These are phyloP conservation scores for Kwoniella sp. DNA, from an alignment of 768 basidiomycete genomes.

Conservation along the genomic window DNA sequence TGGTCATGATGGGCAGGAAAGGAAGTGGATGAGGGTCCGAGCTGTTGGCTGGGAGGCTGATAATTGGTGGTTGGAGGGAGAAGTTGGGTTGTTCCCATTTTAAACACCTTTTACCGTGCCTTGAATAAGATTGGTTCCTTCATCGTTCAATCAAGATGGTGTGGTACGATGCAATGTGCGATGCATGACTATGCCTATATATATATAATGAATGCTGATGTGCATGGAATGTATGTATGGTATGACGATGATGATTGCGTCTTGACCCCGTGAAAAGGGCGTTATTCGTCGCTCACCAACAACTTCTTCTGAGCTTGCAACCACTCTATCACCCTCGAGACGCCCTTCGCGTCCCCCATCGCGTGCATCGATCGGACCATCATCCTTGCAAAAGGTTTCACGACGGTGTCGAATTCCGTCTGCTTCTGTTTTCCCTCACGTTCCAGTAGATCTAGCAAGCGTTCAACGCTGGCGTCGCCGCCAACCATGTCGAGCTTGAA, in stretches of 20 bases:
- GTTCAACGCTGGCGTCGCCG: not conserved
- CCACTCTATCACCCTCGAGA: conserved; percentile 38
- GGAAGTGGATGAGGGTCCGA: conserved; percentile 46
- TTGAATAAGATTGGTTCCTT: too few relatives aligned
- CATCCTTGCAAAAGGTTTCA: conserved; percentile 72
- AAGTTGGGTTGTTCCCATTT: conserved; percentile 43
- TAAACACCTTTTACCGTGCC: too few relatives aligned
- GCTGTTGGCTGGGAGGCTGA: conserved; percentile 54
- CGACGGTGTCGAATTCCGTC: conserved; percentile 21
- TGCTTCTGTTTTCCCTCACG: not conserved
- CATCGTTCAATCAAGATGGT: too few relatives aligned
- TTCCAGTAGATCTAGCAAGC: not conserved
- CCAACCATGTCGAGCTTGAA: not conserved
- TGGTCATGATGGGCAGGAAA: not conserved
- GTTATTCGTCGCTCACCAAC: not conserved
- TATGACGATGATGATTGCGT: too few relatives aligned
- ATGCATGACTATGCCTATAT: too few relatives aligned
- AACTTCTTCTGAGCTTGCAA: conserved; percentile 23
- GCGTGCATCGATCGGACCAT: conserved; percentile 69
- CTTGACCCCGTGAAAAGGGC: too few relatives aligned
- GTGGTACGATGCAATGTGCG: too few relatives aligned
- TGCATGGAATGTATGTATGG: too few relatives aligned
- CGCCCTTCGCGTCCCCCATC: conserved; percentile 63
- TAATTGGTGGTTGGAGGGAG: conserved; percentile 56
- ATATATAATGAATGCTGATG: too few relatives aligned